Evolutionary conservation across 1,139 yeast genomes (phyloP).

Genomic region (Yamadazyma jaroonii): DNA sequence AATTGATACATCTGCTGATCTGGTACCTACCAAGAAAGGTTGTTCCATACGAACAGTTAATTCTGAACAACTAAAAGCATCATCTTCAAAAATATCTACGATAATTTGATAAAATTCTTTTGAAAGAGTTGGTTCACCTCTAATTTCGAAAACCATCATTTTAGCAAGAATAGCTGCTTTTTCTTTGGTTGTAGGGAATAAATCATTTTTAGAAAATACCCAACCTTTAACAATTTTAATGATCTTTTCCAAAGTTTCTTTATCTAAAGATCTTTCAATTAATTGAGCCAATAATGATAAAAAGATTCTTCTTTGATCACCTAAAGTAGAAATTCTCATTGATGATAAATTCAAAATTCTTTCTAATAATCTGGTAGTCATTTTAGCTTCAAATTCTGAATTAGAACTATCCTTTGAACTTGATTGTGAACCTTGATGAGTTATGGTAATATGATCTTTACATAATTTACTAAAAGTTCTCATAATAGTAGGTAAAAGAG

Average conservation of each 20-base stretch:
- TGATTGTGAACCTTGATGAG: slow-evolving; percentile 48
- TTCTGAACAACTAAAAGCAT: slow-evolving; percentile 77
- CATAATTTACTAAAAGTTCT: slow-evolving; percentile 85
- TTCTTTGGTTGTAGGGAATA: slow-evolving; percentile 93
- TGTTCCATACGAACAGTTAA: slow-evolving; percentile 95
- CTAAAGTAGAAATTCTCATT: slow-evolving; percentile 75
- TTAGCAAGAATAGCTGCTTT: slow-evolving; percentile 92
- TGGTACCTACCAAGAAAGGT: slow-evolving; percentile 92
- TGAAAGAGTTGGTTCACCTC: slow-evolving; percentile 81
- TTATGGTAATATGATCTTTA: slow-evolving; percentile 80
- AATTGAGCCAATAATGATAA: slow-evolving; percentile 83
- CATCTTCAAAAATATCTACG: slow-evolving; percentile 84
- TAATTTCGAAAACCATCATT: slow-evolving; percentile 88
- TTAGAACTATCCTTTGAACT: slow-evolving; percentile 30
- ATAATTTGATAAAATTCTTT: slow-evolving; percentile 83
- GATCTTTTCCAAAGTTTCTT: slow-evolving; percentile 69
- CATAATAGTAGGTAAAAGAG: slow-evolving; percentile 73
- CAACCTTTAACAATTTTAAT: slow-evolving; percentile 79
- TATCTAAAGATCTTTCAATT: slow-evolving; percentile 84
- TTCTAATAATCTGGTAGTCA: slow-evolving; percentile 73
- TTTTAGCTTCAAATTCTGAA: slow-evolving; percentile 68
- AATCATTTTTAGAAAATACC: slow-evolving; percentile 82
- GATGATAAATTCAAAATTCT: slow-evolving; percentile 77
- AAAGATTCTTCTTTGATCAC: slow-evolving; percentile 91
- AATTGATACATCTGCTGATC: slow-evolving; percentile 72